Base-by-base conservation (phyloP, 139 green algal species). In the Micromonas commoda region DNA sequence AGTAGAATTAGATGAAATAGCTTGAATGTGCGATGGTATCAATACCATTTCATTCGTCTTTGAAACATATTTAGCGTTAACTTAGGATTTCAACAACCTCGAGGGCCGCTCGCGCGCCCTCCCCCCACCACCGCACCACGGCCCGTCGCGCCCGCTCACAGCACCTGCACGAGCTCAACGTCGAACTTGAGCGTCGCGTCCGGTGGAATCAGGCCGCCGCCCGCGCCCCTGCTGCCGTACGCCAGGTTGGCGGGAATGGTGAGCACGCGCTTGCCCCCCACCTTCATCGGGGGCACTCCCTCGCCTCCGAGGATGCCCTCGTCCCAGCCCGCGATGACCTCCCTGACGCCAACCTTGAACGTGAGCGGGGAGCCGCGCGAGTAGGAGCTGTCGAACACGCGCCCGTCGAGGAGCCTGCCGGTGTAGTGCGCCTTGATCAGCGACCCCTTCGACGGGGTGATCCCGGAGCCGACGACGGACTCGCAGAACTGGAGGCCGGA, bases 311-410 rank as follows among this genome's bases (percentile, higher is more conserved):
- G 32, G n/a, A 80, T 67, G 32, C 45, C 80, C 2, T 70, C 39
- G 65, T 85, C 70, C 53, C 78, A 80, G 1, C 80, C 80, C 23
- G 6, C 1, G 19, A 84, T 79, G 35, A 84, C 80, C 67, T 84
- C 63, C 21, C 64, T 38, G 2, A 33, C 29, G 35, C 76, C 76
- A 35, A 82, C 60, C 24, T 60, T 67, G 54, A 83, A 97, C 24
- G 79, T 85, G 71, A 97, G 96, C 6, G 92, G 91, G 4, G 90
- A 79, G 23, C 79, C 81, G 3, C 92, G 81, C 76, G 95, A 90
- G 3, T 87, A 77, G 51, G 81, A 91, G 6, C 85, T 92, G 86
- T 97, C 93, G 87, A 97, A 97, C 73, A 92, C 88, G 38, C 66
- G 31, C 75, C 85, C 93, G 67, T 96, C 87, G 37, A 85, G 64